Base-by-base conservation (phyloP, 78 protist genomes). In the Polysphondylium violaceum region DNA sequence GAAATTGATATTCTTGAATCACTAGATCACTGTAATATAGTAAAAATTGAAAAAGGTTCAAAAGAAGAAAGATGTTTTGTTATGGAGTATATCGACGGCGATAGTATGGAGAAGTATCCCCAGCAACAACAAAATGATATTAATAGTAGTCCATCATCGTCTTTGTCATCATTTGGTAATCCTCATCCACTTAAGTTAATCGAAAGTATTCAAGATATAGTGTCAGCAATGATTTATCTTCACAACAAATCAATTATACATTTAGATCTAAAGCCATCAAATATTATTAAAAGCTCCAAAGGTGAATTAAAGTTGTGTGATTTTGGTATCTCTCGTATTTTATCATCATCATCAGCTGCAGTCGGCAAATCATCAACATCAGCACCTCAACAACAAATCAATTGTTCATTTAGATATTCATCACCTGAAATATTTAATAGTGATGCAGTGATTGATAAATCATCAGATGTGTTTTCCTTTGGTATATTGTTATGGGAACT, bases 271-370 rank as follows among this genome's bases (percentile, higher is more conserved):
- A 88, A 88, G 63, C 65, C 78, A 2, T 77, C 86, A 58, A 88
- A 88, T 33, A 64, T 88, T 29, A 76, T 88, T 74, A 76, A 75
- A 47, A 76, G 67, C 31, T 44, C 78, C 44, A 74, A 64, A 16
- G 87, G 87, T 17, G 55, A 88, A 41, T 56, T 88, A 3, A 88
- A 88, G 33, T 8, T 88, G 29, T 64, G 60, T 33, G 94, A 88
- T 51, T 88, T 88, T 64, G 94, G 94, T 14, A 33, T 64, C 12
- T n/a, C n/a, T n/a, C n/a, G n/a, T n/a, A n/a, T n/a, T n/a, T n/a
- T n/a, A n/a, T n/a, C n/a, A n/a, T n/a, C n/a, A n/a, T n/a, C n/a
- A n/a, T n/a, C n/a, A n/a, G n/a, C n/a, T n/a, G n/a, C n/a, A n/a
- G n/a, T n/a, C n/a, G 36, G 72, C 36, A 64, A 64, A 64, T 33